Base-by-base conservation (phyloP, 768 basidiomycete genomes). In the Tulasnella sp. region DNA sequence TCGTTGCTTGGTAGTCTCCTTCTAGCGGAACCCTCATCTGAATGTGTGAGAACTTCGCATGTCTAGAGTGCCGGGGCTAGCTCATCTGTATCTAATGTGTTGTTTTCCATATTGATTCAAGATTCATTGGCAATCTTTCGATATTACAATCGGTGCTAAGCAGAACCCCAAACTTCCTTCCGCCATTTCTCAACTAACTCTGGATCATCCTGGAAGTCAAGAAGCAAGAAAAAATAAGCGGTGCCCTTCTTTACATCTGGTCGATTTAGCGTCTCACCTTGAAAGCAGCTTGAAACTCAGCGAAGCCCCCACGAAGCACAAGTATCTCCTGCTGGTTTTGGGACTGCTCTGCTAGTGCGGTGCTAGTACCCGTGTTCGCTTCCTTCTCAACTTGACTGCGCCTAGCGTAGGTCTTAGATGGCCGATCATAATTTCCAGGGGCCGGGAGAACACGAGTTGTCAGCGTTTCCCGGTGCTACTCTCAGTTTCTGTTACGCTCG, bases 121-220 rank as follows among this genome's bases (percentile, higher is more conserved):
- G n/a, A 12, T 7, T 37, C 1, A 14, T 5, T 48, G 50, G 2
- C 6, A 20, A 37, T 69, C 31, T 69, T 28, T 18, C 18, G 37
- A 16, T 14, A 69, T 69, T 11, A 28, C 12, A 60, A 9, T 79
- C 58, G 69, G 41, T 41, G 75, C n/a, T 44, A 80, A 6, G 42
- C 40, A 20, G 48, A 48, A 44, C 77, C 69, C 76, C 81, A 80
- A 44, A 83, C 54, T 64, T 77, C 81, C 77, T 80, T 74, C 91
- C 90, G 31, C 93, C 93, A 95, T 80, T 93, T 93, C 85, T 94
- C 94, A 12, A 95, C 91, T 22, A 95, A 88, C 42, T 87, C 85
- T 12, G 91, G 89, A 84, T 95, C 93, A 80, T 92, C 86, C 91
- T 92, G 81, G 72, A 8, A 20, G 72, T 40, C 44, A 72, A 44